Percentiles rank a stretch among this genome's conserved stretches.
Conservation (phyloP, 108 stramenopile species). For the Discostella pseudostelligera region DNA sequence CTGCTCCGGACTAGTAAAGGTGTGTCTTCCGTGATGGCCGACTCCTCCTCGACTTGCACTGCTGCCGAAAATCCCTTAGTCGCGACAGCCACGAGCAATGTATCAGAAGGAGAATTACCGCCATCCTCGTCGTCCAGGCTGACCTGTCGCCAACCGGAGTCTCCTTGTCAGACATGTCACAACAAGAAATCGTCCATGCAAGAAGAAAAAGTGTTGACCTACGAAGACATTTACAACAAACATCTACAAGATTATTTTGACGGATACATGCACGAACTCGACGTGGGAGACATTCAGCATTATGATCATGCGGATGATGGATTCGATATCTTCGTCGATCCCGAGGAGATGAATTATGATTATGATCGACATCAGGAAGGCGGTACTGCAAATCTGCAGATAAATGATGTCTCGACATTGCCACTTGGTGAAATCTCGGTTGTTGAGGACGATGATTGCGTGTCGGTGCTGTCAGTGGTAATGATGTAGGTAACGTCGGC, state of each 20-base stretch:
- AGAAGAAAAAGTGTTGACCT: constrained; percentile 11
- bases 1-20: neutral
- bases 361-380: neutral
- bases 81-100: neutral
- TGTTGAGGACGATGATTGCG: constrained; percentile 4
- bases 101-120: neutral
- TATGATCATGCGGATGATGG: constrained; percentile 18
- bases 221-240: constrained; percentile 23
- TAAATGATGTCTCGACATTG: neutral
- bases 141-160: no score
- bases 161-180: no score
- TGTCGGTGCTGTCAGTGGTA: constrained; percentile 1
- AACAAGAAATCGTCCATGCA: neutral
- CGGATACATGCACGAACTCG: constrained; percentile 1
- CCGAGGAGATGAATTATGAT: neutral
- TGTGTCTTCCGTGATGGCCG: neutral
- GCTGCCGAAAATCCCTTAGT: no score
- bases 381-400: neutral
- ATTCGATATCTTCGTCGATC: constrained; percentile 26
- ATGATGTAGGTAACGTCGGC: no score
- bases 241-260: constrained; percentile 25
- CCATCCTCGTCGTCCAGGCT: neutral
- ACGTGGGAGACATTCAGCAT: neutral
- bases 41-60: neutral
- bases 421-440: neutral